Evolutionary conservation across 2,329 filamentous ascomycete genomes (phyloP).

Genomic region (Chaetoscypha palmicola): DNA sequence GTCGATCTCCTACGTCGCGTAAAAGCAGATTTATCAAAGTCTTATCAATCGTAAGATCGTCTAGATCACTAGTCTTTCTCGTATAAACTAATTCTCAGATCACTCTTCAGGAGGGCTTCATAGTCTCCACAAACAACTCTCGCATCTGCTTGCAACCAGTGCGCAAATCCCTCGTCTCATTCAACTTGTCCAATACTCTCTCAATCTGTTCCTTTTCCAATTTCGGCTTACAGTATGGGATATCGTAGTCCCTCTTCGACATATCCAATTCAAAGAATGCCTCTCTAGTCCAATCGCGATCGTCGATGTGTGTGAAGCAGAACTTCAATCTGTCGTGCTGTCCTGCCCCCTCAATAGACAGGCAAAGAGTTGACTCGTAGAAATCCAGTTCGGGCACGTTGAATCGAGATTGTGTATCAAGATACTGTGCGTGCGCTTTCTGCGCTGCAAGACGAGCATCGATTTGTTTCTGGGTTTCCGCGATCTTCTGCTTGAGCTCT

Average conservation of each 20-base stretch:
- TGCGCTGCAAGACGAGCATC: slow-evolving; percentile 64
- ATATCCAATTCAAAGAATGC: slow-evolving; percentile 91
- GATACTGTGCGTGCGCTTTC: slow-evolving; percentile 61
- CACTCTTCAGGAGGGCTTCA: too few relatives aligned
- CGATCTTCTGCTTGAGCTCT: slow-evolving; percentile 52
- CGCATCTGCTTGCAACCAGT: slow-evolving; percentile 75
- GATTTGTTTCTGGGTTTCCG: slow-evolving; percentile 62
- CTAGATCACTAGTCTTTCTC: too few relatives aligned
- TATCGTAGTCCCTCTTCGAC: slow-evolving; percentile 73
- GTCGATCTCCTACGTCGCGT: too few relatives aligned
- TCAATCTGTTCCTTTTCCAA: slow-evolving; percentile 73
- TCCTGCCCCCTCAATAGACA: slow-evolving; percentile 84
- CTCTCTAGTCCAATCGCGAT: slow-evolving; percentile 80
- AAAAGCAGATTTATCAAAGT: too few relatives aligned
- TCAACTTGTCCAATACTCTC: slow-evolving; percentile 68
- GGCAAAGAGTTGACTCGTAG: slow-evolving; percentile 85
- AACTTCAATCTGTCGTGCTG: slow-evolving; percentile 83
- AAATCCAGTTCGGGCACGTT: slow-evolving; percentile 93
- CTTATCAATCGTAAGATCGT: too few relatives aligned
- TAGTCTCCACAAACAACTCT: slow-evolving; percentile 64
- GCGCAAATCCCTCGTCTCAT: slow-evolving; percentile 69
- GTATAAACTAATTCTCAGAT: too few relatives aligned
- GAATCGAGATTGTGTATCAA: slow-evolving; percentile 77
- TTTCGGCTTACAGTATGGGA: slow-evolving; percentile 74
- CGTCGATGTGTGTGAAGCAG: slow-evolving; percentile 78